Conservation (phyloP, 108 stramenopile genomes). For the Cyclotella cryptica region DNA sequence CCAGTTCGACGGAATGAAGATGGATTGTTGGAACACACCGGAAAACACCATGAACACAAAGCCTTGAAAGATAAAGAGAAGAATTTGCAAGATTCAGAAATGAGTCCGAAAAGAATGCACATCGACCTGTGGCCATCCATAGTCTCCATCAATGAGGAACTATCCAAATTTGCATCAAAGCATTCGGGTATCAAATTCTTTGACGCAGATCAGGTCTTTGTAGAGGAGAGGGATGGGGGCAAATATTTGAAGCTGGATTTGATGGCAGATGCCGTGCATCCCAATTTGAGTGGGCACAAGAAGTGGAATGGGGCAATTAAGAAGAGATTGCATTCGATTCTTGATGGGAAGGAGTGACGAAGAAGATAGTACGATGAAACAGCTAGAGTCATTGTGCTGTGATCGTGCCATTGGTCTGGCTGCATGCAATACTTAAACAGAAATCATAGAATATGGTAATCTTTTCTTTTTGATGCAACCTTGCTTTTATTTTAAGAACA, state of each 20-base stretch:
- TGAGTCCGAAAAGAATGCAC: constrained; percentile 37
- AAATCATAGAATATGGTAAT: too few relatives aligned
- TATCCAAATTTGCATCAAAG: constrained; percentile 66
- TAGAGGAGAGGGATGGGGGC: constrained; percentile 50
- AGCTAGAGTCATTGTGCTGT: too few relatives aligned
- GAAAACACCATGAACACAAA: constrained; percentile 43
- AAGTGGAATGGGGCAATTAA: constrained; percentile 55
- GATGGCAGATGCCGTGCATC: constrained; percentile 46
- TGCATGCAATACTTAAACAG: too few relatives aligned
- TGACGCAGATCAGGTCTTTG: constrained; percentile 76
- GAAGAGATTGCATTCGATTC: constrained; percentile 50
- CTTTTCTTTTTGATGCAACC: too few relatives aligned
- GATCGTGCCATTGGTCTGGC: too few relatives aligned
- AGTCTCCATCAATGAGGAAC: constrained; percentile 68
- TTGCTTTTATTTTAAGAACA: too few relatives aligned
- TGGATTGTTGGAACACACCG: constrained; percentile 48
- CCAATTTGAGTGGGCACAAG: constrained; percentile 55
- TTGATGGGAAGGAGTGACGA: constrained; percentile 32
- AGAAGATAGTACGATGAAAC: too few relatives aligned
- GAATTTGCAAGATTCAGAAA: constrained; percentile 35
- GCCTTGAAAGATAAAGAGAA: constrained; percentile 47
- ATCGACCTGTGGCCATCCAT: constrained; percentile 80
- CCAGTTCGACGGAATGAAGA: constrained; percentile 52
- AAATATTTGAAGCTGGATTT: constrained; percentile 49
- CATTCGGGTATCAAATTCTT: constrained; percentile 69